Percentiles rank a stretch among this genome's conserved stretches.
These are phyloP conservation scores for Pythium insidiosum DNA, from an alignment of 352 stramenopile species.

Conservation along the genomic window DNA sequence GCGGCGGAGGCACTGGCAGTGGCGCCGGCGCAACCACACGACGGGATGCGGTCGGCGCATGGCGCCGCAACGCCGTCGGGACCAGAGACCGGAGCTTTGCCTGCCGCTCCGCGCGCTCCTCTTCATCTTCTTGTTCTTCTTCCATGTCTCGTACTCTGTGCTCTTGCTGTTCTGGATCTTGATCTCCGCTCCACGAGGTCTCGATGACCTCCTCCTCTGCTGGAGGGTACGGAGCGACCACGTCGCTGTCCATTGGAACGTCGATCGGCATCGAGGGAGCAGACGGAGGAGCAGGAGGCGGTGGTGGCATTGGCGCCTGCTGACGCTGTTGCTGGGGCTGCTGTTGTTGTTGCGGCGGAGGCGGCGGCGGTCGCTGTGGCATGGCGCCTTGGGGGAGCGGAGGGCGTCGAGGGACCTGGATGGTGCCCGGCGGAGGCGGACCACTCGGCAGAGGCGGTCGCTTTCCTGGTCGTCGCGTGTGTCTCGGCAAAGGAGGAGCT, in stretches of 20 bases:
- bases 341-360: slow-evolving; percentile 11
- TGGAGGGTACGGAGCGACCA: slow-evolving; percentile 30
- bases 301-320: slow-evolving; percentile 5
- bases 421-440: slow-evolving; percentile 44
- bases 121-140: slow-evolving; percentile 16
- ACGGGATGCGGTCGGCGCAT: slow-evolving; percentile 15
- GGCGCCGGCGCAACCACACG: slow-evolving; percentile 8
- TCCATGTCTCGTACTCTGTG: background rate
- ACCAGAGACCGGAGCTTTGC: slow-evolving; percentile 46
- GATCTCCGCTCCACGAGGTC: too few relatives aligned
- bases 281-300: slow-evolving; percentile 4
- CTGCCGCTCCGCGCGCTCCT: slow-evolving; percentile 28
- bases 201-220: slow-evolving; percentile 3
- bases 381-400: slow-evolving; percentile 37
- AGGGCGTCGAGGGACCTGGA: slow-evolving; percentile 46
- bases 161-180: background rate
- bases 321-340: slow-evolving; percentile 2
- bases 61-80: slow-evolving; percentile 8
- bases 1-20: background rate
- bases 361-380: slow-evolving; percentile 28
- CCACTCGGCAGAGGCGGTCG: slow-evolving; percentile 42
- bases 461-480: slow-evolving; percentile 38
- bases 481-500: too few relatives aligned
- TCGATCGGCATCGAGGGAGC: background rate
- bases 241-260: background rate